Evolutionary conservation across 2,329 filamentous ascomycete species (phyloP), one percentile per base, ranked within the genome.

Genomic region (Cryphonectria carpinicola): DNA sequence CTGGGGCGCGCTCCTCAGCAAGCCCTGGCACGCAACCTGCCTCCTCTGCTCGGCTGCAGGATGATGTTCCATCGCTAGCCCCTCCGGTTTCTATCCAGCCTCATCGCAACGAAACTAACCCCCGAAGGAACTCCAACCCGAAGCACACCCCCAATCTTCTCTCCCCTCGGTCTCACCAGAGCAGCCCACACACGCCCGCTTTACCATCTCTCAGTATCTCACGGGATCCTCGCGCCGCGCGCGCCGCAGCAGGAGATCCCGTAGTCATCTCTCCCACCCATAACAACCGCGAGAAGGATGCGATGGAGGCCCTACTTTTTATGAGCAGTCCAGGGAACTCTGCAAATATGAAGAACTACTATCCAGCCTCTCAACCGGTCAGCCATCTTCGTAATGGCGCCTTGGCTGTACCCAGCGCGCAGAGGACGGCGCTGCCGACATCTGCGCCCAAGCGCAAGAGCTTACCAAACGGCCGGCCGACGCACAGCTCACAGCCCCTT

Each of bases 251-350:
- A 63, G 79, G 80, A 28, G 86, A 88, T 68, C 84, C 87, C 10
- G 87, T 90, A 22, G 81, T 92, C 5, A 89, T 90, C 72, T 92
- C 91, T 41, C 90, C 90, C 0, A 90, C 90, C 69, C 90, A 93
- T 73, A 89, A 89, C 32, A 82, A 88, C 11, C 88, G 92, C 66
- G 93, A 96, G 77, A 92, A 94, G 76, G 93, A 95, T 76, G 93
- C 93, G 7, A 89, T 95, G 63, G 93, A 95, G 77, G 92, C 92
- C 0, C 81, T 96, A 35, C 83, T 95, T 37, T 94, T 95, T 77
- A 92, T 96, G 89, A 94, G 92, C 76, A 93, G 91, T 73, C 92
- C 92, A 0, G 90, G 90, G 22, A 92, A 93, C 79, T 91, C 91
- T 61, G 84, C 87, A 58, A 89, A 88, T 72, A 80, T 90, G 75